Evolutionary conservation across 2,329 filamentous ascomycete genomes (phyloP), one percentile per base, ranked within the genome.

Genomic region (Calonectria pauciramosa): DNA sequence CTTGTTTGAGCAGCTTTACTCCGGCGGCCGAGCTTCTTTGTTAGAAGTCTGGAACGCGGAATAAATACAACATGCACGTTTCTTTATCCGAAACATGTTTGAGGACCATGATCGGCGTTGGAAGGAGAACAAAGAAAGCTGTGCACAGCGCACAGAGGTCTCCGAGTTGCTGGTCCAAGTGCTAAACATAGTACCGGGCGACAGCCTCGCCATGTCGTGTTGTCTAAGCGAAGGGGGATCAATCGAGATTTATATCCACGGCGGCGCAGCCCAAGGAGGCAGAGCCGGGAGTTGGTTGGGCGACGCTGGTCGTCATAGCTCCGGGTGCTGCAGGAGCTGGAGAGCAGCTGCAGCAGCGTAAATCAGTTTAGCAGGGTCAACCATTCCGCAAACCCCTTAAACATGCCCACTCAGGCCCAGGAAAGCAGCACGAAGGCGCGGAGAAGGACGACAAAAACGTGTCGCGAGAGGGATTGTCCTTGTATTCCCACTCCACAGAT

Each of bases 361-460:
- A 38, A 59, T 68, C 65, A 68, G 63, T 44, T 68, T 41, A 44
- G 59, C 63, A 63, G 51, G 70, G 38, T 67, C 28, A 30, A 51
- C 28, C 41, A 49, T 49, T 60, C 68, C 28, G 23, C 36, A 18
- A 32, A 44, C 30, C 59, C 59, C 60, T 63, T 28, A 41, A 16
- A 41, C 56, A 41, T 41, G 36, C 18, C 56, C 56, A 60, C 32
- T 34, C 30, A 13, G 20, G 47, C 28, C 6, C 49, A 65, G 6
- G 11, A n/a, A 3, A 44, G 41, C 41, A 44, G 18, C 41, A 9
- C 47, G 26, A 44, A 51, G 44, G 30, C 38, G 26, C 5, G 20
- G 18, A 41, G 30, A 63, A 47, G 59, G 34, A 44, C 41, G 36
- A 47, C 11, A 28, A 38, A 34, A 28, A 54, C 38, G 68, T 49